Base-by-base conservation (phyloP, 345 rosid species). In the Euclidium syriacum region DNA sequence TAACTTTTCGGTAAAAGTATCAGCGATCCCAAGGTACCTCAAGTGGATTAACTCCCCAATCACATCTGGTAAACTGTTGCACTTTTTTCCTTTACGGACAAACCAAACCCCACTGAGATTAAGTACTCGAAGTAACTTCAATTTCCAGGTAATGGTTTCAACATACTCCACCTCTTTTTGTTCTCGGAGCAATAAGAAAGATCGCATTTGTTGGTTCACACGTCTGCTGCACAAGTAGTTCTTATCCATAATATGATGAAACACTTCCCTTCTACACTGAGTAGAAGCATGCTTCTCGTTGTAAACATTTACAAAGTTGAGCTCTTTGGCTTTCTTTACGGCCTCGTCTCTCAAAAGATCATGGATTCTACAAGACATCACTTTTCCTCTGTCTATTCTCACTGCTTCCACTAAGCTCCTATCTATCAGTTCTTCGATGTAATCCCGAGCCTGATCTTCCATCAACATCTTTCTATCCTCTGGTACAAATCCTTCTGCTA, bases 41-140 rank as follows among this genome's bases (percentile, higher is more conserved):
- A 52, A 22, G 43, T 52, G 61, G 52, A 64, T 30, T 3, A 41
- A 15, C 0, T 16, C 52, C 0, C 69, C 52, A 0, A 52, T 32
- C 33, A 40, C 52, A 14, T 64, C 61, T 30, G 61, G 26, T 52
- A 41, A 51, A 26, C 2, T 10, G 16, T 0, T 4, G 15, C n/a
- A 26, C 6, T 14, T 1, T 4, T 15, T 2, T 15, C 16, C 35
- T 14, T 26, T 2, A 18, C 1, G 10, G 15, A 0, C 9, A 3
- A 47, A 4, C 4, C 8, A 1, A n/a, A 29, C 0, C 23, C 68
- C 51, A 39, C 41, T 22, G 0, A 63, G 30, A 19, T 51, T 4
- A 26, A 63, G 59, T 1, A 63, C 68, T n/a, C 68, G 40, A 19
- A 63, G 68, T 52, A 63, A 15, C 50, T 63, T 51, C 4, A 63